A percentile compares a stretch with the other conserved stretches of the same genome.
Conservation (phyloP, 805 yeast genomes). For the Cyberlindnera mycetangii region DNA sequence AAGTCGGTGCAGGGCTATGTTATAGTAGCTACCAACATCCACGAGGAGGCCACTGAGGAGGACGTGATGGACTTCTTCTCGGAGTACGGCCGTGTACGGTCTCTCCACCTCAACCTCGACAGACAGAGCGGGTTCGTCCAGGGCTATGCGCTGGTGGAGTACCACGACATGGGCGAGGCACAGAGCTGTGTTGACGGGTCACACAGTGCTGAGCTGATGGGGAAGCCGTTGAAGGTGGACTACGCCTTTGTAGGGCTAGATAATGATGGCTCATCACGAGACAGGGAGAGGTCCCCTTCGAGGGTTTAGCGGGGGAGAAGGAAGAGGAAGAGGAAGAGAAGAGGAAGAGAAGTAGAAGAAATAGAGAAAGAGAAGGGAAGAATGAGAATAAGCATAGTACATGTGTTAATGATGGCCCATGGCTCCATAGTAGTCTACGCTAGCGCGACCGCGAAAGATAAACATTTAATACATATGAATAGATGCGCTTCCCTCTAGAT, state of each 20-base stretch:
- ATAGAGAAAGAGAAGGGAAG: background rate
- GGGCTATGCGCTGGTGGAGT: slow-evolving; percentile 43
- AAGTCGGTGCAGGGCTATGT: slow-evolving; percentile 40
- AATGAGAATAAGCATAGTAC: background rate
- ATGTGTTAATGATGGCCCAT: no score
- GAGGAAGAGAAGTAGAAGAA: background rate
- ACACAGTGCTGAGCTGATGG: slow-evolving; percentile 34
- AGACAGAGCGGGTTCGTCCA: slow-evolving; percentile 37
- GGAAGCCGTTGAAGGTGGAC: slow-evolving; percentile 31
- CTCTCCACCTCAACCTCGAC: slow-evolving; percentile 40
- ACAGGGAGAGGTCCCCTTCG: no score
- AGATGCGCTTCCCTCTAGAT: background rate
- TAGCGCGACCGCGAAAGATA: no score
- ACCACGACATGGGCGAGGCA: slow-evolving; percentile 32
- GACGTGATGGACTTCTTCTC: slow-evolving; percentile 39
- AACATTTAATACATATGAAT: no score
- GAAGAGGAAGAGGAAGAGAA: background rate
- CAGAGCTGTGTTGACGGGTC: slow-evolving; percentile 31
- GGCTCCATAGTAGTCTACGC: no score
- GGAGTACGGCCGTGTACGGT: slow-evolving; percentile 38
- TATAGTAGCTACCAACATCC: slow-evolving; percentile 37
- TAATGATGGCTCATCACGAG: no score
- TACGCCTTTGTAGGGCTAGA: slow-evolving; percentile 42
- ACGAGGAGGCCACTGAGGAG: slow-evolving; percentile 46
- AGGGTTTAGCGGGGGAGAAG: background rate